A percentile compares a stretch with the other conserved stretches of the same genome.
These are phyloP conservation scores for Lactarius evosmus DNA, from an alignment of 768 basidiomycete species.

Conservation along the genomic window DNA sequence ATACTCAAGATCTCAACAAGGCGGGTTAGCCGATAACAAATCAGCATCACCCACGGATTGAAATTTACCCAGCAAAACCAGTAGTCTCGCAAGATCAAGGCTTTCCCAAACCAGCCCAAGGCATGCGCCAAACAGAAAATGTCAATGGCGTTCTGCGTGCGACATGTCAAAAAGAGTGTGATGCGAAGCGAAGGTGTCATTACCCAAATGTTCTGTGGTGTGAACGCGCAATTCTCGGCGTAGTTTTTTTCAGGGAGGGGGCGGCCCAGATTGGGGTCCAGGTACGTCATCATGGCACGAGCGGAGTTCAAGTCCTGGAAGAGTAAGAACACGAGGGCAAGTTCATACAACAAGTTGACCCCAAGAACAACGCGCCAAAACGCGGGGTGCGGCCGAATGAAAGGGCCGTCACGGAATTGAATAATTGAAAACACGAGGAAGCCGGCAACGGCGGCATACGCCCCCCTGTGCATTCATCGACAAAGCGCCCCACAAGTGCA, in stretches of 20 bases:
- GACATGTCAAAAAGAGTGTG: conserved; percentile 5
- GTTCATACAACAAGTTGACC: conserved; percentile 78
- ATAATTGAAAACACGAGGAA: conserved; percentile 83
- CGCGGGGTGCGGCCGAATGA: conserved; percentile 82
- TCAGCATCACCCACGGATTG: conserved; percentile 5
- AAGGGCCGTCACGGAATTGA: conserved; percentile 88
- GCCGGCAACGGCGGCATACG: conserved; percentile 67
- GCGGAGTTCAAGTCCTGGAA: conserved; percentile 83
- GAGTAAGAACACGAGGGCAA: conserved; percentile 77
- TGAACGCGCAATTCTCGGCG: conserved; percentile 74
- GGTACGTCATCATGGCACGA: conserved; percentile 68
- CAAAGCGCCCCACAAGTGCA: conserved; percentile 7
- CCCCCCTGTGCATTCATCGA: conserved; percentile 48
- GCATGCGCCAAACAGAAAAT: conserved; percentile 85
- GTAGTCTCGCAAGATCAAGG: conserved; percentile 84
- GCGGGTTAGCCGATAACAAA: conserved; percentile 25
- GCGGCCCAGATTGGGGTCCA: conserved; percentile 69
- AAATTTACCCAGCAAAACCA: conserved; percentile 87
- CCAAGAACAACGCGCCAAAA: conserved; percentile 82
- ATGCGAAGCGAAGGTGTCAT: conserved; percentile 25
- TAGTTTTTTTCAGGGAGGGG: conserved; percentile 84
- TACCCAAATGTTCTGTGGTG: conserved; percentile 64
- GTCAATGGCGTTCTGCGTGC: conserved; percentile 66
- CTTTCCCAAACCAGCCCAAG: conserved; percentile 89
- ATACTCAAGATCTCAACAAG: conserved; percentile 69